phyloP scores from a whole-genome alignment of 2,329 filamentous ascomycete genomes.

The Pyrenophora tritici-repentis region DNA sequence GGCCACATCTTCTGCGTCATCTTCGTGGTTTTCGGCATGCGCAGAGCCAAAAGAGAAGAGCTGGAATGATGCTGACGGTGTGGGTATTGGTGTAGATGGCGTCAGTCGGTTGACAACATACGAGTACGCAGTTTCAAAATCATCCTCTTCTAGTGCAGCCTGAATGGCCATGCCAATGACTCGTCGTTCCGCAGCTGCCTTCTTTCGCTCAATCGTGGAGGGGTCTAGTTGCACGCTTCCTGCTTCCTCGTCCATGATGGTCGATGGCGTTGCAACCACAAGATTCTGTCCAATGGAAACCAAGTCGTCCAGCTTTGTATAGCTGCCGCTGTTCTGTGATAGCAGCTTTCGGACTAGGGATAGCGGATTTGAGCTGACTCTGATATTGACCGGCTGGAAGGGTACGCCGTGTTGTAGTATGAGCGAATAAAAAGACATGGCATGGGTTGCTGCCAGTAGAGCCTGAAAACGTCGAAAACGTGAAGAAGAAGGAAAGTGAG shows the following conservation, averaged over 20 bases:
- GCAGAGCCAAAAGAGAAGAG: slow-evolving; percentile 34
- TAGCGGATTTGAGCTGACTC: slow-evolving; percentile 76
- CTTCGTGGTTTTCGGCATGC: slow-evolving; percentile 23
- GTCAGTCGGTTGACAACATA: slow-evolving; percentile 75
- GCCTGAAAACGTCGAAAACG: slow-evolving; percentile 64
- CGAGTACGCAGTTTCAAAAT: slow-evolving; percentile 85
- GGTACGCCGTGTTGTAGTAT: slow-evolving; percentile 80
- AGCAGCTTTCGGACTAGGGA: slow-evolving; percentile 74
- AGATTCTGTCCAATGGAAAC: slow-evolving; percentile 71
- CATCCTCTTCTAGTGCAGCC: slow-evolving; percentile 74
- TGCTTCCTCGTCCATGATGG: slow-evolving; percentile 52
- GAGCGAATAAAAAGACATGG: slow-evolving; percentile 75
- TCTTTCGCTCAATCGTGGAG: slow-evolving; percentile 36
- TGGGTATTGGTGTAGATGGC: slow-evolving; percentile 35
- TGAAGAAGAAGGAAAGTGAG: slow-evolving; percentile 59
- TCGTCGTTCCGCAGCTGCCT: slow-evolving; percentile 62
- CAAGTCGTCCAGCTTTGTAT: slow-evolving; percentile 75
- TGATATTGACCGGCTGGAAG: slow-evolving; percentile 76
- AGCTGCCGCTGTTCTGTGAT: slow-evolving; percentile 74
- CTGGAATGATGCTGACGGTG: slow-evolving; percentile 29
- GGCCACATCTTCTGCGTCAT: slow-evolving; percentile 66
- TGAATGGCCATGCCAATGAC: slow-evolving; percentile 82
- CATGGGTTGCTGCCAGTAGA: slow-evolving; percentile 73
- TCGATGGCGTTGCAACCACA: slow-evolving; percentile 50
- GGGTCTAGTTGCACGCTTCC: slow-evolving; percentile 49